A percentile compares a stretch with the other conserved stretches of the same genome.
Evolutionary conservation across 108 stramenopile genomes (phyloP).

Genomic region (Epithemia pelagica): DNA sequence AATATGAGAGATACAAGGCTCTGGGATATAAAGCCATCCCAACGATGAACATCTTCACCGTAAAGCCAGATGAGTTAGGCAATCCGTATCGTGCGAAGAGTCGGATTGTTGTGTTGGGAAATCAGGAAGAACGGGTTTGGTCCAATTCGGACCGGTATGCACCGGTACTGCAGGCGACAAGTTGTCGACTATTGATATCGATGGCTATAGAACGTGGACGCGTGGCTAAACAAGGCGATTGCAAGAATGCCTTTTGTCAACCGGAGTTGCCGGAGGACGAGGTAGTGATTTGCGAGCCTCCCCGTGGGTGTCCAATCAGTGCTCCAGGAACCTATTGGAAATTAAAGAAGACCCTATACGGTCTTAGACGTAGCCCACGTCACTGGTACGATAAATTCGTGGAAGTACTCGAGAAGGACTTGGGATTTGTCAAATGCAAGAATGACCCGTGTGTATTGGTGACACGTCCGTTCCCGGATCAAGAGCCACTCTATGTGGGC

Average conservation of each 20-base stretch:
- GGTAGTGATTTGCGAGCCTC: neutral
- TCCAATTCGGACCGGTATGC: neutral
- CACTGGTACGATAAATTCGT: neutral
- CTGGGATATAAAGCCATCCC: neutral
- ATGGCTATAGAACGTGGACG: neutral
- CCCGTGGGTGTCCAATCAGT: neutral
- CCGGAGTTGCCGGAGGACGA: neutral
- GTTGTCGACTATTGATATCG: neutral
- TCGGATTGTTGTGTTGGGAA: neutral
- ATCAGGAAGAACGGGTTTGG: neutral
- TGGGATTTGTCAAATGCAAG: neutral
- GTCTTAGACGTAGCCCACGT: neutral
- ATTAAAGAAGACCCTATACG: neutral
- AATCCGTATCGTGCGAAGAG: neutral
- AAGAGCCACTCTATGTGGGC: neutral
- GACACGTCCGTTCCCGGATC: neutral
- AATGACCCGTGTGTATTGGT: neutral
- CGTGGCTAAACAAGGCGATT: neutral
- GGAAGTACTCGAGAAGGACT: neutral
- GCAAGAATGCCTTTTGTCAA: neutral
- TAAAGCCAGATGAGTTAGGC: neutral
- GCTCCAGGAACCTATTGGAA: neutral
- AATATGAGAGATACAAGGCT: neutral
- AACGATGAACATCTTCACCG: neutral
- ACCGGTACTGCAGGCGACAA: neutral